These are phyloP conservation scores for Blastocystis sp. DNA, from an alignment of 352 stramenopile species.

Conservation along the genomic window DNA sequence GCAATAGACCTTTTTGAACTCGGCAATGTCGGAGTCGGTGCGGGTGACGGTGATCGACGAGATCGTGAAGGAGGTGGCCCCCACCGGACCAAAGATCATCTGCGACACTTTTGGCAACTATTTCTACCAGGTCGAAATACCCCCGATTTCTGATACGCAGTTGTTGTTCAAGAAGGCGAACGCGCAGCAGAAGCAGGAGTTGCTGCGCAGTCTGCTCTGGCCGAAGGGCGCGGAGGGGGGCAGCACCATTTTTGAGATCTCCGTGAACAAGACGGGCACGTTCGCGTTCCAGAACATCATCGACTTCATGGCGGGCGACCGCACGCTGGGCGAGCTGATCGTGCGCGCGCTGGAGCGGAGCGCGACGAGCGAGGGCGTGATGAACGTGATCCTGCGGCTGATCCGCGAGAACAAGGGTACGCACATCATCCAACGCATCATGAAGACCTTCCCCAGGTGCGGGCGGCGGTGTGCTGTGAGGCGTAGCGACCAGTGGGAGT, in stretches of 20 bases:
- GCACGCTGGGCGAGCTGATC: conserved; percentile 17
- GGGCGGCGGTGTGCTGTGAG: neutral
- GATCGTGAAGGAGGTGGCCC: conserved; percentile 23
- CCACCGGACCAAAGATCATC: conserved; percentile 22
- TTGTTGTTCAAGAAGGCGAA: too few species aligned
- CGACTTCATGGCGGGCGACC: conserved; percentile 18
- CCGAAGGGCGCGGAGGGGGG: neutral
- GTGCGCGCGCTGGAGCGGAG: conserved; percentile 5
- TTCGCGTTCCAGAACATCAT: conserved; percentile 66
- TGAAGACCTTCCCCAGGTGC: conserved; percentile 43
- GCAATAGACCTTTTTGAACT: neutral
- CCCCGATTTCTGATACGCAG: too few species aligned
- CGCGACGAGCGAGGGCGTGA: neutral
- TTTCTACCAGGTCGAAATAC: conserved; percentile 8
- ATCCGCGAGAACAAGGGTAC: conserved; percentile 23
- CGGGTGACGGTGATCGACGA: neutral
- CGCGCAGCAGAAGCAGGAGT: neutral
- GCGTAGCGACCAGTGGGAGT: neutral
- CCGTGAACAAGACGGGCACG: conserved; percentile 47
- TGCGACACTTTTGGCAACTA: conserved; percentile 58
- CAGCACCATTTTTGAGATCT: conserved; percentile 51
- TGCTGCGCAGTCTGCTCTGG: neutral
- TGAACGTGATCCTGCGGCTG: conserved; percentile 17
- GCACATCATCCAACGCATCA: conserved; percentile 53
- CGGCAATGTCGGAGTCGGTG: neutral